A percentile compares a stretch with the other conserved stretches of the same genome.
These are phyloP conservation scores for Platanthera zijinensis DNA, from an alignment of 106 monocot genomes.

Conservation along the genomic window DNA sequence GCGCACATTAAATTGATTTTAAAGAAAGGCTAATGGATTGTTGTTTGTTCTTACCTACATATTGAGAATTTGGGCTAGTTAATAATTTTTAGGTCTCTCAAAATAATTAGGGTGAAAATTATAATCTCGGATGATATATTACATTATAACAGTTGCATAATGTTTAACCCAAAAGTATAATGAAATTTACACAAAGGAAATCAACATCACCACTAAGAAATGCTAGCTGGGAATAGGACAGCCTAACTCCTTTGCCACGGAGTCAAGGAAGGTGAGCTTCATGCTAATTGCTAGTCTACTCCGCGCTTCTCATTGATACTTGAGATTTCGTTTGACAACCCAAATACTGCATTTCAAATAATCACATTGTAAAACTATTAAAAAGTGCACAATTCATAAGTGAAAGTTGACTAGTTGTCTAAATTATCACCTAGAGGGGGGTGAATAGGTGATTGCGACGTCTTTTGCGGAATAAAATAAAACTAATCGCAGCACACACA, in stretches of 20 bases:
- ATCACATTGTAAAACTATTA: no score
- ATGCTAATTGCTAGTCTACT: slow-evolving; percentile 70
- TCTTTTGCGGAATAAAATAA: no score
- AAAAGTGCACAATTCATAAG: no score
- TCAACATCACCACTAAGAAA: not conserved
- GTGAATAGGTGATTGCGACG: no score
- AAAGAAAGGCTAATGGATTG: not conserved
- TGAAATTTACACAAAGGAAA: not conserved
- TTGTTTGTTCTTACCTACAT: slow-evolving; percentile 5
- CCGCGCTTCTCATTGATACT: slow-evolving; percentile 53
- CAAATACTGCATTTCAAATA: no score
- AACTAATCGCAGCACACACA: no score
- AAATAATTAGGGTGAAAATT: not conserved
- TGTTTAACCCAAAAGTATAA: not conserved
- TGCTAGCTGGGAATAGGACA: slow-evolving; percentile 33
- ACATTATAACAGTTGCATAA: not conserved
- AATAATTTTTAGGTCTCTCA: not conserved
- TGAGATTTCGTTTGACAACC: no score
- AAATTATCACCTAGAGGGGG: no score
- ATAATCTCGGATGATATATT: not conserved
- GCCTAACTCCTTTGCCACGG: slow-evolving; percentile 69
- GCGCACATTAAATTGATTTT: no score
- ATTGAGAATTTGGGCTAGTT: not conserved
- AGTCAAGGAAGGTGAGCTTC: slow-evolving; percentile 54
- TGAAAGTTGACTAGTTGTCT: no score